phyloP scores from a whole-genome alignment of 768 basidiomycete genomes.

The Kwoniella dendrophila region DNA sequence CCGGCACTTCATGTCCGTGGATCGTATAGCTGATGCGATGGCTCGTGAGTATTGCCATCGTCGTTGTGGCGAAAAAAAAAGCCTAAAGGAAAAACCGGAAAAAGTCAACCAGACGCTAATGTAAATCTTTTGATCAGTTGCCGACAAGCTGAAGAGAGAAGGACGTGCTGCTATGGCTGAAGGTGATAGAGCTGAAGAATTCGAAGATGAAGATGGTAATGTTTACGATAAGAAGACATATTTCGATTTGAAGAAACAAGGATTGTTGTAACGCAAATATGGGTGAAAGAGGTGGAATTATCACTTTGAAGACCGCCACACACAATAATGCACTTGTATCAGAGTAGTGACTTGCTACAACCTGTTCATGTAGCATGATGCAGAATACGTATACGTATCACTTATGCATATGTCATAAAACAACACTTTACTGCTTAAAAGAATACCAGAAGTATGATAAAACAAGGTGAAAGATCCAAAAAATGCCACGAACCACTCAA shows the following conservation, averaged over 20 bases:
- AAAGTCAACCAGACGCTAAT: constrained; percentile 3
- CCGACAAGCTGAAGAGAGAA: constrained; percentile 95
- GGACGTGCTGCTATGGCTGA: constrained; percentile 91
- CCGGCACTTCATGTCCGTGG: constrained; percentile 99
- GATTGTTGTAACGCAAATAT: constrained; percentile 63
- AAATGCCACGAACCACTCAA: too few relatives aligned
- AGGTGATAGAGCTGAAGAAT: constrained; percentile 94
- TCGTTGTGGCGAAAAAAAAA: too few relatives aligned
- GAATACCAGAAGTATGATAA: too few relatives aligned
- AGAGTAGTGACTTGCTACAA: too few relatives aligned
- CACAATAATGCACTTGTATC: too few relatives aligned
- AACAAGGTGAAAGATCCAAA: too few relatives aligned
- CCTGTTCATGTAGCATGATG: too few relatives aligned
- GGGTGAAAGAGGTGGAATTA: background rate
- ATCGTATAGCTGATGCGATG: constrained; percentile 92
- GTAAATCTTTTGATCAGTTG: constrained; percentile 63
- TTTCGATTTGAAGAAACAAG: constrained; percentile 94
- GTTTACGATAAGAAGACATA: constrained; percentile 99
- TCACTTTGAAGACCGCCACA: too few relatives aligned
- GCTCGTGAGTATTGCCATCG: constrained; percentile 75
- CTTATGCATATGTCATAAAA: too few relatives aligned
- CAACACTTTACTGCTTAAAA: too few relatives aligned
- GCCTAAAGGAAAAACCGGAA: too few relatives aligned
- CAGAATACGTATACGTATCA: too few relatives aligned
- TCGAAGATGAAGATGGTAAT: constrained; percentile 97